Conservation (phyloP, 768 basidiomycete genomes). For the Brasilioporus rufonigricans region DNA sequence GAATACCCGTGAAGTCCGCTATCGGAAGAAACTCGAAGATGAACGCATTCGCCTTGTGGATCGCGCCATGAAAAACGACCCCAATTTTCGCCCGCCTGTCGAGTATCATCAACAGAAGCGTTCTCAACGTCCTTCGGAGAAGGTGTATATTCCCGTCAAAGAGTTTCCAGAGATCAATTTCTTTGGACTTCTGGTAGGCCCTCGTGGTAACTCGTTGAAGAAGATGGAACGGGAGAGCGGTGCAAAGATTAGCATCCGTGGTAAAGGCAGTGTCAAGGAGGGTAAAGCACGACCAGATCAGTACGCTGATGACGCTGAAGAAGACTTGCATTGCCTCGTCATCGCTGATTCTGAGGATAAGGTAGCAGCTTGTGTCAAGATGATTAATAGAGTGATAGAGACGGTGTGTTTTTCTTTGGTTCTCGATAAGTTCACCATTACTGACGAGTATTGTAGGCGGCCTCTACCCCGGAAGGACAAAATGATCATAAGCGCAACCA, state of each 20-base stretch:
- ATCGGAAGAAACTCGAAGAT: slow-evolving; percentile 92
- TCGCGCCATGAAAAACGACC: slow-evolving; percentile 95
- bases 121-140: slow-evolving; percentile 90
- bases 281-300: slow-evolving; percentile 96
- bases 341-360: slow-evolving; percentile 91
- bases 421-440: neutral
- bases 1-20: slow-evolving; percentile 97
- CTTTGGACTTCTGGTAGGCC: slow-evolving; percentile 96
- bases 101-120: slow-evolving; percentile 96
- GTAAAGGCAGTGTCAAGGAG: slow-evolving; percentile 98
- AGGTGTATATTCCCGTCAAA: slow-evolving; percentile 99
- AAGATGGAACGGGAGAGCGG: slow-evolving; percentile 99
- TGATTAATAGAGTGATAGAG: slow-evolving; percentile 98
- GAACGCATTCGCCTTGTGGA: slow-evolving; percentile 93
- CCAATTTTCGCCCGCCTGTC: slow-evolving; percentile 95
- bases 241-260: slow-evolving; percentile 97
- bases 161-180: slow-evolving; percentile 99
- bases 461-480: slow-evolving; percentile 98
- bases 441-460: slow-evolving; percentile 58
- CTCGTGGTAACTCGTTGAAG: slow-evolving; percentile 98
- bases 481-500: slow-evolving; percentile 99
- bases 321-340: slow-evolving; percentile 97
- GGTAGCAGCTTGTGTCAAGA: slow-evolving; percentile 83
- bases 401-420: slow-evolving; percentile 59
- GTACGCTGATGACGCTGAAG: slow-evolving; percentile 95